phyloP scores from a whole-genome alignment of 2,329 filamentous ascomycete species.

The Cryphonectria naterciae region DNA sequence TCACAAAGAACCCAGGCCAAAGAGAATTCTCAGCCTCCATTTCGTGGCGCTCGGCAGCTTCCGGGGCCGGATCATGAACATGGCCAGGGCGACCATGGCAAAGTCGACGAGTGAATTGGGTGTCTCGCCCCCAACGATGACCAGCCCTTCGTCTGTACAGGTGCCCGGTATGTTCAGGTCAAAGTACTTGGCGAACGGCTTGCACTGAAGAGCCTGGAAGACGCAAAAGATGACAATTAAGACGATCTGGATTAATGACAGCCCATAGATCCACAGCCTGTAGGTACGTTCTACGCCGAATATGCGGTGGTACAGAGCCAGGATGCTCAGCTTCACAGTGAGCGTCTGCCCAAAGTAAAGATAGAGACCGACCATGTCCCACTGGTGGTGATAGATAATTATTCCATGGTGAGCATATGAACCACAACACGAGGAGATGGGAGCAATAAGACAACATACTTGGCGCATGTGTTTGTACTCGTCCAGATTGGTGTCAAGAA shows the following conservation, averaged over 20 bases:
- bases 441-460: background rate
- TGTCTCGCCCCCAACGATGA: background rate
- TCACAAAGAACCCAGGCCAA: background rate
- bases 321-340: background rate
- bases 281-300: background rate
- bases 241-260: background rate
- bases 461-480: background rate
- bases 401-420: background rate
- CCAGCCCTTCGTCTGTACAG: background rate
- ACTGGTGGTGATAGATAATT: background rate
- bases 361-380: background rate
- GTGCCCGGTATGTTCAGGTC: background rate
- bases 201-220: slow-evolving; percentile 2
- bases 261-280: background rate
- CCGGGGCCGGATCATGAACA: slow-evolving; percentile 8
- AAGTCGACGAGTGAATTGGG: slow-evolving; percentile 4
- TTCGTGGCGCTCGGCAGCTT: background rate
- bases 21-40: background rate
- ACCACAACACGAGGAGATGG: background rate
- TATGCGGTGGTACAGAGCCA: background rate
- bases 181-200: background rate
- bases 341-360: background rate
- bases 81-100: background rate
- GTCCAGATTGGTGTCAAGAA: background rate
- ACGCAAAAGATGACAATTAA: background rate